Evolutionary conservation across 2,329 filamentous ascomycete genomes (phyloP), one percentile per base, ranked within the genome.

Genomic region (Phyllosticta citrichinensis): DNA sequence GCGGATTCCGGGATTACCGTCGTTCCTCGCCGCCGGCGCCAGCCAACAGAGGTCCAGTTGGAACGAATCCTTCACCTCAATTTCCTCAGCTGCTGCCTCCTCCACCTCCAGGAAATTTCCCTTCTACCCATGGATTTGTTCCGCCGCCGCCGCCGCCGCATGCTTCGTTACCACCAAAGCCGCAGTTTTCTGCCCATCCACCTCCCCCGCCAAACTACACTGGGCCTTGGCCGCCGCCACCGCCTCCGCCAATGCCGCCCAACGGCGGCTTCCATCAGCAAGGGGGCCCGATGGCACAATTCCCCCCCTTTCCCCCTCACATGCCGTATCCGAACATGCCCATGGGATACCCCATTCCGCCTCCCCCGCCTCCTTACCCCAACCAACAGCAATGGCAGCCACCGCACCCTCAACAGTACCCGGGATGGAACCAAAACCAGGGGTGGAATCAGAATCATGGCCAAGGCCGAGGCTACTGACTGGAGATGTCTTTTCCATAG

Each of bases 151-250:
- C 33, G 10, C 57, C 57, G 27, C 58, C 58, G 22, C 55, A 58
- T 14, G 40, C 40, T 1, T n/a, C 40, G 17, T n/a, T 47, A 47
- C 40, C 40, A n/a, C 40, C 40, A 47, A 47, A n/a, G 17, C 55
- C 35, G n/a, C 53, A 54, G 17, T 61, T 51, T 11, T 19, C 58
- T 17, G 58, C 53, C 22, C 55, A 57, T 30, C 56, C 62, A n/a
- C 62, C 58, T 8, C 58, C 62, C 2, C 61, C 54, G 6, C 57
- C 52, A 22, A 63, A 61, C 33, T 63, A 61, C 22, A 61, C 55
- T 50, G 62, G 62, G 3, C 52, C 56, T 25, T 63, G 62, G 62
- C 62, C 62, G 14, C 62, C 62, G 27, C 57, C 62, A 22, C 61
- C 57, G 8, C 55, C 55, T 12, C 59, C 59, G 14, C 59, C 59